phyloP scores from a whole-genome alignment of 192 early-diverging fungal species.

The Coemansia sp. region DNA sequence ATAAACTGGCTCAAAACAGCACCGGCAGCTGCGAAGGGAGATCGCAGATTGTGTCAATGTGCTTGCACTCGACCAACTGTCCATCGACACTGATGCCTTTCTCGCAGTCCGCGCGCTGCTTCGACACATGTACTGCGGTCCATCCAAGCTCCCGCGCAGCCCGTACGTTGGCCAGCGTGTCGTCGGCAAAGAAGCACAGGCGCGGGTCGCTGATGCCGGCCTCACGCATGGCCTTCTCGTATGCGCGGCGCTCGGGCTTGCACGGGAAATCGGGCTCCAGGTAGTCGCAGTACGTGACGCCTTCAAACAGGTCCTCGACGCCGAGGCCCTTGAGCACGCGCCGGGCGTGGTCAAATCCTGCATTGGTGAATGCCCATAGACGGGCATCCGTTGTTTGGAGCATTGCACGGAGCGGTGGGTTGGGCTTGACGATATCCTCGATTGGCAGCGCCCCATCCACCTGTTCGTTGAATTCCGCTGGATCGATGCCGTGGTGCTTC shows the following conservation, averaged over 20 bases:
- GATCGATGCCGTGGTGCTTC: constrained; percentile 67
- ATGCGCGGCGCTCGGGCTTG: constrained; percentile 64
- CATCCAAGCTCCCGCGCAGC: constrained; percentile 57
- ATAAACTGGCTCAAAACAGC: constrained; percentile 30
- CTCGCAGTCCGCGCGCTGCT: not conserved
- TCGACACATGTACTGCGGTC: constrained; percentile 51
- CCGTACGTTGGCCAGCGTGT: constrained; percentile 66
- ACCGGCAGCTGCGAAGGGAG: constrained; percentile 64
- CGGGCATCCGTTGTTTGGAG: constrained; percentile 55
- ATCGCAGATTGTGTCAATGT: constrained; percentile 62
- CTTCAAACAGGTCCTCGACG: constrained; percentile 72
- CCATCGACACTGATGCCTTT: not conserved
- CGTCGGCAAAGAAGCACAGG: constrained; percentile 77
- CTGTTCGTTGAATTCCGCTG: constrained; percentile 61
- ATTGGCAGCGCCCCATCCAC: constrained; percentile 71
- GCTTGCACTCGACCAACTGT: constrained; percentile 6
- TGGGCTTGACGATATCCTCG: constrained; percentile 60
- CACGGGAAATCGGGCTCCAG: constrained; percentile 65
- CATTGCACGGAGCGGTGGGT: constrained; percentile 64
- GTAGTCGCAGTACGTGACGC: constrained; percentile 77
- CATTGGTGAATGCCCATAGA: constrained; percentile 83
- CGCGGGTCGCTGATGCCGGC: constrained; percentile 59
- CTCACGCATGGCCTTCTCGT: constrained; percentile 64
- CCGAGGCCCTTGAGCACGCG: constrained; percentile 65
- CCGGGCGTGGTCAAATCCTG: constrained; percentile 65